These are phyloP conservation scores for Talaromyces albobiverticillius DNA, from an alignment of 2,329 filamentous ascomycete genomes.

Conservation along the genomic window DNA sequence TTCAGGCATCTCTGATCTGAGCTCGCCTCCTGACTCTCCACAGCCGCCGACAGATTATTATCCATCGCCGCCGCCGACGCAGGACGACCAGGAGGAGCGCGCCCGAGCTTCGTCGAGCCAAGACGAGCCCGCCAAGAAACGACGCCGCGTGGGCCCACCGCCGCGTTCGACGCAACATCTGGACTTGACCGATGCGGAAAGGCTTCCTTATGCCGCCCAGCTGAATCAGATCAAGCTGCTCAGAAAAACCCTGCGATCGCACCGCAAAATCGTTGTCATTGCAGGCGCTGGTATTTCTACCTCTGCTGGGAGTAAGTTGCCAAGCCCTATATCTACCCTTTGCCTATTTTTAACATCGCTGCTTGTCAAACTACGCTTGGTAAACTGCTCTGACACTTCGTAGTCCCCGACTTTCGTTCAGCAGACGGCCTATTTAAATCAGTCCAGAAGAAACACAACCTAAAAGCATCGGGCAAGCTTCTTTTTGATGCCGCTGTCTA, in stretches of 20 bases:
- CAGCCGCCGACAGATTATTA: conserved; percentile 36
- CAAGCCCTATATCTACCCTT: no score
- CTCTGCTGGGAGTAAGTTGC: conserved; percentile 74
- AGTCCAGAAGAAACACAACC: conserved; percentile 79
- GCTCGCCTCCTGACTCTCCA: conserved; percentile 40
- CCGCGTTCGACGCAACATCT: conserved; percentile 79
- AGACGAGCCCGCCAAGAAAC: conserved; percentile 71
- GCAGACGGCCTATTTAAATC: conserved; percentile 84
- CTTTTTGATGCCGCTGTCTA: conserved; percentile 98
- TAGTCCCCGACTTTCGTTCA: conserved; percentile 94
- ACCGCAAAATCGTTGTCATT: conserved; percentile 95
- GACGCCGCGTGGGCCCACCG: conserved; percentile 62
- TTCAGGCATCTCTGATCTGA: conserved; percentile 40
- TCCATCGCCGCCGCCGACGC: conserved; percentile 44
- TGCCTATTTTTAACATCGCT: no score
- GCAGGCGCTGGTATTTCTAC: conserved; percentile 97
- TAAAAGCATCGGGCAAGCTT: conserved; percentile 91
- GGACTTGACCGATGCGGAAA: conserved; percentile 54
- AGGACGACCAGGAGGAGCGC: conserved; percentile 27
- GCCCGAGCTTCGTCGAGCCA: conserved; percentile 45
- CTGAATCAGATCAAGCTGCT: conserved; percentile 65
- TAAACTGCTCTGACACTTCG: conserved; percentile 18
- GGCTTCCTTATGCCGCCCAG: conserved; percentile 48
- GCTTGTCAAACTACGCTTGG: no score
- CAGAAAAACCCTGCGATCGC: conserved; percentile 72